Conservation (phyloP, 176 grass and related monocot genomes). For the Oryza rufipogon region DNA sequence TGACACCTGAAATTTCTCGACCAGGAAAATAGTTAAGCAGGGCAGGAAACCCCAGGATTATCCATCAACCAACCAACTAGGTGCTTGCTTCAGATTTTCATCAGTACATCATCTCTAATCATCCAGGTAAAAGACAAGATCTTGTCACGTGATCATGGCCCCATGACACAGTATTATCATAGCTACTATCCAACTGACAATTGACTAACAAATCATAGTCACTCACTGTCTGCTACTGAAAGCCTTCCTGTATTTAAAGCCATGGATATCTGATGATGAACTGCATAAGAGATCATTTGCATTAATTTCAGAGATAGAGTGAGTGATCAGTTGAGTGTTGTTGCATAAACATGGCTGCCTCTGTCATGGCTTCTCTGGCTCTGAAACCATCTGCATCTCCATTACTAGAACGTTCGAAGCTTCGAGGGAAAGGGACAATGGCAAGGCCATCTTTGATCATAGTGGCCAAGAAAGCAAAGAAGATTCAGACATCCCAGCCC, state of each 20-base stretch:
- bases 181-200: slow-evolving; percentile 23
- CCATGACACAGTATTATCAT: slow-evolving; percentile 22
- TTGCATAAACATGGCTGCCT: slow-evolving; percentile 14
- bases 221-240: not conserved
- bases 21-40: slow-evolving; percentile 13
- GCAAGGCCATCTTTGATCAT: slow-evolving; percentile 27
- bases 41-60: not conserved
- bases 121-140: slow-evolving; percentile 18
- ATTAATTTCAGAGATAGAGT: slow-evolving; percentile 15
- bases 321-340: not conserved
- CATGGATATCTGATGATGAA: not conserved
- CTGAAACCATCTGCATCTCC: slow-evolving; percentile 31
- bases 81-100: slow-evolving; percentile 17
- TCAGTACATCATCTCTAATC: slow-evolving; percentile 14
- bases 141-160: slow-evolving; percentile 39
- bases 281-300: not conserved
- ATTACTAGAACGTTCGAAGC: not conserved
- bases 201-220: slow-evolving; percentile 30
- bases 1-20: slow-evolving; percentile 36
- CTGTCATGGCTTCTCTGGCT: slow-evolving; percentile 31
- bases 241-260: slow-evolving; percentile 34
- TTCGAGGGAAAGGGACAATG: not conserved
- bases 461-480: slow-evolving; percentile 47
- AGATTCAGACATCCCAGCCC: slow-evolving; percentile 57
- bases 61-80: slow-evolving; percentile 12